These are phyloP conservation scores for Glebionis coronaria DNA, from an alignment of 129 eudicot species.

Conservation along the genomic window DNA sequence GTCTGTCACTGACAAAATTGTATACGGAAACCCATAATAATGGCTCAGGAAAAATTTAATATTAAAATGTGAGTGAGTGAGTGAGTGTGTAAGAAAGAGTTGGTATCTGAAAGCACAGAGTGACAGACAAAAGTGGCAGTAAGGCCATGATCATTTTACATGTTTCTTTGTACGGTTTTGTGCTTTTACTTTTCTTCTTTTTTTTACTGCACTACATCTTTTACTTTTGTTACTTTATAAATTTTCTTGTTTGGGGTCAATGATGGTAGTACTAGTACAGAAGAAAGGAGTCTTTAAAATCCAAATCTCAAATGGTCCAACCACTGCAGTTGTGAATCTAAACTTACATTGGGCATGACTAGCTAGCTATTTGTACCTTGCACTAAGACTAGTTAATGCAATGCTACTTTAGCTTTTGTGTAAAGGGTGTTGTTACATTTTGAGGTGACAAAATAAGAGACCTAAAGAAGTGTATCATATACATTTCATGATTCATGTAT, in stretches of 20 bases:
- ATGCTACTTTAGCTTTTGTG: neutral
- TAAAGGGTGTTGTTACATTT: slow-evolving; percentile 12
- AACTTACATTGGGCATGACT: neutral
- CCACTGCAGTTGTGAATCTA: neutral
- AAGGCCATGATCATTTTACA: slow-evolving; percentile 20
- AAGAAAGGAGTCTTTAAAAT: slow-evolving; percentile 22
- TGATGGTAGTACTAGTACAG: neutral
- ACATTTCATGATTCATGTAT: too few species aligned
- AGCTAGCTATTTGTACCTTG: slow-evolving; percentile 3
- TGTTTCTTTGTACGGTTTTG: slow-evolving; percentile 32
- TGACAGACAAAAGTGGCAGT: slow-evolving; percentile 38
- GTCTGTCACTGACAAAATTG: slow-evolving; percentile 52
- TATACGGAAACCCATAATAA: slow-evolving; percentile 72
- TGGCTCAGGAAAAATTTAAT: too few species aligned
- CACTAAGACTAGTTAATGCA: neutral
- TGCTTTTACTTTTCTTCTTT: slow-evolving; percentile 28
- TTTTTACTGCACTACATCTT: too few species aligned
- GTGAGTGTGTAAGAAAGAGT: slow-evolving; percentile 39
- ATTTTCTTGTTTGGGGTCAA: slow-evolving; percentile 28
- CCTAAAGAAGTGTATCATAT: neutral
- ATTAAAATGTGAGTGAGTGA: too few species aligned
- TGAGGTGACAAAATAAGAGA: slow-evolving; percentile 13
- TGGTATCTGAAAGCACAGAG: slow-evolving; percentile 40
- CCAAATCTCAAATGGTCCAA: slow-evolving; percentile 31
- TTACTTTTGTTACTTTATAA: too few species aligned